phyloP scores from a whole-genome alignment of 192 early-diverging fungal genomes.

The Podila epicladia region DNA sequence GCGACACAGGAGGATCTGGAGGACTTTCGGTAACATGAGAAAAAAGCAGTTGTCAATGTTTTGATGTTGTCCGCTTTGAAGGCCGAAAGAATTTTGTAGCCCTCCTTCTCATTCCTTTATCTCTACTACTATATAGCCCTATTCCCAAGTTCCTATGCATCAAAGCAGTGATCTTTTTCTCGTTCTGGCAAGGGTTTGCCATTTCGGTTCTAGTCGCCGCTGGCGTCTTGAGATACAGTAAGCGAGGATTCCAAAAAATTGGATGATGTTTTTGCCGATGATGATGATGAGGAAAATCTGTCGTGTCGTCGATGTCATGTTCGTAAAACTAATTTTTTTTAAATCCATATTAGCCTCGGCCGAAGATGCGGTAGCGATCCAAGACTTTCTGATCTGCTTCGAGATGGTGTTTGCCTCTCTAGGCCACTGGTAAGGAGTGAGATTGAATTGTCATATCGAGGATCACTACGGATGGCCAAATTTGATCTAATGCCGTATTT shows the following conservation, averaged over 20 bases:
- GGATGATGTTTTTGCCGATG: too few relatives aligned
- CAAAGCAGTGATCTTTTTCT: slow-evolving; percentile 94
- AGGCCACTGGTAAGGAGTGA: slow-evolving; percentile 69
- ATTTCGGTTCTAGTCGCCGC: slow-evolving; percentile 83
- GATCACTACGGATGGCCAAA: neutral
- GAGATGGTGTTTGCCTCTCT: slow-evolving; percentile 88
- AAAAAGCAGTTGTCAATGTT: too few relatives aligned
- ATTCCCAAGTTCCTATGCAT: slow-evolving; percentile 95
- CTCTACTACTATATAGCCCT: slow-evolving; percentile 63
- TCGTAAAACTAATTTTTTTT: neutral
- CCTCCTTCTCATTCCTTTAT: neutral
- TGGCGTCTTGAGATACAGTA: slow-evolving; percentile 79
- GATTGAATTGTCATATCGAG: neutral
- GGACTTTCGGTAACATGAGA: slow-evolving; percentile 65
- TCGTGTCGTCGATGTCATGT: neutral
- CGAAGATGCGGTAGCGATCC: slow-evolving; percentile 71
- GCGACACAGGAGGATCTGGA: slow-evolving; percentile 78
- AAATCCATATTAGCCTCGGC: slow-evolving; percentile 20
- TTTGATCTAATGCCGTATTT: too few relatives aligned
- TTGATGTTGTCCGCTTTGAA: neutral
- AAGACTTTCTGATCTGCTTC: slow-evolving; percentile 91
- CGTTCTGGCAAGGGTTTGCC: slow-evolving; percentile 91
- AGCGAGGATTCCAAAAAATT: slow-evolving; percentile 17
- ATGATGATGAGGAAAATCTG: too few relatives aligned
- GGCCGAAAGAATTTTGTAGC: neutral